These are phyloP conservation scores for Glarea lozoyensis DNA, from an alignment of 495 filamentous ascomycete species.

Conservation along the genomic window DNA sequence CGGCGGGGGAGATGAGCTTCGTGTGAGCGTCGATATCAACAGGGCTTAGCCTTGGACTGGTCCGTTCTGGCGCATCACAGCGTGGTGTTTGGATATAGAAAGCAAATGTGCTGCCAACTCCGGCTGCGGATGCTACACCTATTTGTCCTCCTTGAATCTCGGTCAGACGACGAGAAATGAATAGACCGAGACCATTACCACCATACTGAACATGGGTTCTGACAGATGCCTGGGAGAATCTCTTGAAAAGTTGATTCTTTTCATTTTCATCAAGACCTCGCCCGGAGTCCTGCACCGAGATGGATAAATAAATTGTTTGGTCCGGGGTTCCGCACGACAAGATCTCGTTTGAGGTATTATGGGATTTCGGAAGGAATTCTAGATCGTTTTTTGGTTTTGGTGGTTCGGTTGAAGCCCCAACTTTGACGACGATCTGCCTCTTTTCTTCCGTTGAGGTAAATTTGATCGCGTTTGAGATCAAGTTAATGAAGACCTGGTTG, in stretches of 20 bases:
- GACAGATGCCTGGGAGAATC: conserved; percentile 57
- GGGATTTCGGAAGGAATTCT: too few species aligned
- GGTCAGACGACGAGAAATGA: conserved; percentile 68
- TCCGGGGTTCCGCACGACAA: conserved; percentile 58
- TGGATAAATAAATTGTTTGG: conserved; percentile 63
- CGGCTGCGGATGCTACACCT: conserved; percentile 61
- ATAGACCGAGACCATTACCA: conserved; percentile 73
- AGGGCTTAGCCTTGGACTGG: too few species aligned
- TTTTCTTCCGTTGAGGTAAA: conserved; percentile 51
- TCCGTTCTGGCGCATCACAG: too few species aligned
- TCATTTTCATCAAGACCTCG: conserved; percentile 47
- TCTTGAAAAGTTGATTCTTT: conserved; percentile 48
- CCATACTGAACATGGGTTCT: conserved; percentile 73
- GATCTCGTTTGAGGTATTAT: conserved; percentile 38
- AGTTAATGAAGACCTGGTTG: conserved; percentile 64
- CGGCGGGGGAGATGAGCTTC: too few species aligned
- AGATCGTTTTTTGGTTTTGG: too few species aligned
- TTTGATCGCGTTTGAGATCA: conserved; percentile 65
- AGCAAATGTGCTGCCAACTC: conserved; percentile 71
- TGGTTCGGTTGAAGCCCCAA: conserved; percentile 38
- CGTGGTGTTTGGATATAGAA: conserved; percentile 65
- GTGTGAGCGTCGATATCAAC: too few species aligned
- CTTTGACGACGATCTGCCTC: conserved; percentile 28
- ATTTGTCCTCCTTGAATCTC: conserved; percentile 84
- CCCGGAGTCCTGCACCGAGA: conserved; percentile 54